phyloP scores from a whole-genome alignment of 208 protist genomes.

The Acanthamoeba lenticulata region DNA sequence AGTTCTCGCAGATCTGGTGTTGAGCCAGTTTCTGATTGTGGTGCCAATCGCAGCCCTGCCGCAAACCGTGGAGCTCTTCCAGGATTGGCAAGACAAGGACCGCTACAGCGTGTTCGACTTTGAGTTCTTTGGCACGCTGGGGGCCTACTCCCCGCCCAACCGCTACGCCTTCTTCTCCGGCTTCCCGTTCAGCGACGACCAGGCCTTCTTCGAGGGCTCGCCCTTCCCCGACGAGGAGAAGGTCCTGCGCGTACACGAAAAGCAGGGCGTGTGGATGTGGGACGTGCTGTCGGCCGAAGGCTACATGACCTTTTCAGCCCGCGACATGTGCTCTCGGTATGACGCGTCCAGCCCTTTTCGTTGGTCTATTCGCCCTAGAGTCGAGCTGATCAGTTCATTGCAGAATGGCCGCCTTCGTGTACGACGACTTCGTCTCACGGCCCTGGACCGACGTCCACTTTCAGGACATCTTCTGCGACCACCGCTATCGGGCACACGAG shows the following conservation, averaged over 20 bases:
- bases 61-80: not conserved
- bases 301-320: not conserved
- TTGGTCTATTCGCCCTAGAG: not conserved
- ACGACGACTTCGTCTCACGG: slow-evolving; percentile 31
- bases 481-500: not conserved
- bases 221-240: not conserved
- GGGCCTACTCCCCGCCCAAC: not conserved
- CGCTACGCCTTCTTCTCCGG: slow-evolving; percentile 36
- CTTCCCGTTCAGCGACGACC: not conserved
- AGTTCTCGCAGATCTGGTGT: too few species aligned
- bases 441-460: slow-evolving; percentile 30
- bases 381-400: not conserved
- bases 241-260: not conserved
- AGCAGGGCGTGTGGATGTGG: slow-evolving; percentile 26
- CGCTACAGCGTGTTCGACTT: slow-evolving; percentile 13
- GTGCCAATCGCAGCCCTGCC: too few species aligned
- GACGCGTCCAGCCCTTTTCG: too few species aligned
- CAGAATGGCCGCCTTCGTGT: not conserved
- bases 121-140: slow-evolving; percentile 10
- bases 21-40: too few species aligned
- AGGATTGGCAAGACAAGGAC: not conserved
- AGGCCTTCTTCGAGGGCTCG: not conserved
- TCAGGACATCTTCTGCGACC: not conserved
- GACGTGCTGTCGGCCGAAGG: not conserved
- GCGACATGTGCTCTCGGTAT: slow-evolving; percentile 14